Conservation (phyloP, 2,329 filamentous ascomycete genomes). For the Nannizziopsis barbatae region DNA sequence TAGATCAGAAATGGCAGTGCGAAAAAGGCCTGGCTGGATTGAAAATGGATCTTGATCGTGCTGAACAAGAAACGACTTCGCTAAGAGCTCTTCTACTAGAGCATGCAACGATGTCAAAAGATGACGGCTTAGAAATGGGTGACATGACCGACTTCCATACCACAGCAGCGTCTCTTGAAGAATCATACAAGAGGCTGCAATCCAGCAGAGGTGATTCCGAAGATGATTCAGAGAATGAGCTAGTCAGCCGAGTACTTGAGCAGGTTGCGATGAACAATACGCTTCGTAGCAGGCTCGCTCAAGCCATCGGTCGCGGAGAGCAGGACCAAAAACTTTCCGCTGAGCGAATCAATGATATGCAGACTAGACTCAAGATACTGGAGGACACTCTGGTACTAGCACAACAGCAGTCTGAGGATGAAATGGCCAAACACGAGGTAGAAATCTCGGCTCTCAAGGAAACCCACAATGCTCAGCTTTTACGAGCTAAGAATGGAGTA, state of each 20-base stretch:
- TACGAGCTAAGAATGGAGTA: constrained; percentile 52
- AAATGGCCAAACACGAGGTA: constrained; percentile 69
- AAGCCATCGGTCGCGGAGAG: constrained; percentile 74
- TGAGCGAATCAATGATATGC: constrained; percentile 70
- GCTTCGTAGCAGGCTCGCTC: constrained; percentile 63
- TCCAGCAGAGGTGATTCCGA: constrained; percentile 51
- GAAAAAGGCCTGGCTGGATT: constrained; percentile 79
- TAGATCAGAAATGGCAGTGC: constrained; percentile 92
- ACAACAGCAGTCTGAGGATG: constrained; percentile 74
- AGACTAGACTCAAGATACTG: constrained; percentile 64
- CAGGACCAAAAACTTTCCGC: constrained; percentile 69
- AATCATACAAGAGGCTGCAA: constrained; percentile 64
- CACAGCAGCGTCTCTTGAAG: constrained; percentile 60
- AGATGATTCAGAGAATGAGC: constrained; percentile 53
- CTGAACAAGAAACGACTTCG: constrained; percentile 83
- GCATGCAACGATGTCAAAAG: constrained; percentile 67
- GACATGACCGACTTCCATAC: constrained; percentile 40
- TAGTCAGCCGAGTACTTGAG: constrained; percentile 65
- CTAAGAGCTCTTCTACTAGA: constrained; percentile 67
- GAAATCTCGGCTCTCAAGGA: constrained; percentile 67
- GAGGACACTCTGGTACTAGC: constrained; percentile 76
- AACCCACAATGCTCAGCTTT: constrained; percentile 63
- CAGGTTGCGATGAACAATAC: constrained; percentile 69
- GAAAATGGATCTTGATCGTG: constrained; percentile 93
- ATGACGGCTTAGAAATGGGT: constrained; percentile 33